A percentile compares a stretch with the other conserved stretches of the same genome.
Evolutionary conservation across 1,284 basidiomycete species (phyloP).

Genomic region (Tilletia caries): DNA sequence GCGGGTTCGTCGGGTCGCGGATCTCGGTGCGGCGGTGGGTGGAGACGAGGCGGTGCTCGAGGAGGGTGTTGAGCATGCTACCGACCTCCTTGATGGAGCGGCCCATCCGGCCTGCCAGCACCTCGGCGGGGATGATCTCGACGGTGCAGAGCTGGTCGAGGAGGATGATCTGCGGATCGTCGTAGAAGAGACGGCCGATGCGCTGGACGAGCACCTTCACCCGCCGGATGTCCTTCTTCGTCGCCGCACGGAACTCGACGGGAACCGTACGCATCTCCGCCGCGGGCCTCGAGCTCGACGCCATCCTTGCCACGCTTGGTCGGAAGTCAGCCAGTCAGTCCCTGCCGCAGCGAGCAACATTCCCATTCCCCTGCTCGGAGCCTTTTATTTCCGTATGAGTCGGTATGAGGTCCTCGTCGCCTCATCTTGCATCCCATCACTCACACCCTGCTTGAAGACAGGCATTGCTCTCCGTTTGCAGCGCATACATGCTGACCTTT

Average conservation of each 20-base stretch:
- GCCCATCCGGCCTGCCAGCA: slow-evolving; percentile 80
- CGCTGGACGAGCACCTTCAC: slow-evolving; percentile 71
- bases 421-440: no score
- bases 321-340: no score
- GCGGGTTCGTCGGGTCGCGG: slow-evolving; percentile 22
- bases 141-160: slow-evolving; percentile 87
- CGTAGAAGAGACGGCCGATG: slow-evolving; percentile 90
- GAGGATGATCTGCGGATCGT: slow-evolving; percentile 82
- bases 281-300: no score
- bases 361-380: no score
- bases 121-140: slow-evolving; percentile 91
- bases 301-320: no score
- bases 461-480: no score
- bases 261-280: neutral
- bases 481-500: neutral
- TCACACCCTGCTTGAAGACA: no score
- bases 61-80: slow-evolving; percentile 81
- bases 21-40: slow-evolving; percentile 51
- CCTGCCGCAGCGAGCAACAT: no score
- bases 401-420: no score
- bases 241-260: slow-evolving; percentile 21
- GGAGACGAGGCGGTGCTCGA: slow-evolving; percentile 70
- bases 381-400: no score
- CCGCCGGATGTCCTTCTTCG: slow-evolving; percentile 38
- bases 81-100: slow-evolving; percentile 88